These are phyloP conservation scores for Naumovozyma castellii DNA, from an alignment of 805 yeast species.

Conservation along the genomic window DNA sequence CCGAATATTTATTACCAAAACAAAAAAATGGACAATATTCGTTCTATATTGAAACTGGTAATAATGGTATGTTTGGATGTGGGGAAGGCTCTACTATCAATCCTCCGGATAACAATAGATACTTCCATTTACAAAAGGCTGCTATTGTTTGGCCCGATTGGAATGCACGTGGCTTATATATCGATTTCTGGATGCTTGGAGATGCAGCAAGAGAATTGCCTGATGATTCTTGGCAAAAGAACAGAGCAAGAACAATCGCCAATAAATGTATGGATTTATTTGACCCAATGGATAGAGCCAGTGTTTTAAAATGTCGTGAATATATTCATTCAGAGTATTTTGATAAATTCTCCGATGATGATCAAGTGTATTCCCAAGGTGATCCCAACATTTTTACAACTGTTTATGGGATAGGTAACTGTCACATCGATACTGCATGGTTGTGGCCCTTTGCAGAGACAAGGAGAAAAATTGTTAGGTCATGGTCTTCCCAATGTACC, in stretches of 20 bases:
- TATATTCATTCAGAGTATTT: slow-evolving; percentile 49
- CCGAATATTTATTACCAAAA: slow-evolving; percentile 59
- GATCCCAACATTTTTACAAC: slow-evolving; percentile 34
- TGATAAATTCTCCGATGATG: slow-evolving; percentile 57
- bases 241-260: slow-evolving; percentile 70
- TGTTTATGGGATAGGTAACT: slow-evolving; percentile 84
- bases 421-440: slow-evolving; percentile 98
- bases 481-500: slow-evolving; percentile 90
- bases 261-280: slow-evolving; percentile 77
- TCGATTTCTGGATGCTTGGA: slow-evolving; percentile 80
- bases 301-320: slow-evolving; percentile 55
- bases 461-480: slow-evolving; percentile 80
- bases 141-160: slow-evolving; percentile 75
- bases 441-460: slow-evolving; percentile 99
- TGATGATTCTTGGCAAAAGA: slow-evolving; percentile 69
- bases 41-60: slow-evolving; percentile 81
- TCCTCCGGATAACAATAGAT: slow-evolving; percentile 65
- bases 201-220: slow-evolving; percentile 87
- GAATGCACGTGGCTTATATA: slow-evolving; percentile 65
- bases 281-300: slow-evolving; percentile 54
- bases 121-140: slow-evolving; percentile 56
- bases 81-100: slow-evolving; percentile 50
- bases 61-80: slow-evolving; percentile 90
- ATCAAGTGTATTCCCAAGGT: slow-evolving; percentile 48
- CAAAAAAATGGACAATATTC: slow-evolving; percentile 42